phyloP scores from a whole-genome alignment of 495 filamentous ascomycete species.

The Venustampulla echinocandica region DNA sequence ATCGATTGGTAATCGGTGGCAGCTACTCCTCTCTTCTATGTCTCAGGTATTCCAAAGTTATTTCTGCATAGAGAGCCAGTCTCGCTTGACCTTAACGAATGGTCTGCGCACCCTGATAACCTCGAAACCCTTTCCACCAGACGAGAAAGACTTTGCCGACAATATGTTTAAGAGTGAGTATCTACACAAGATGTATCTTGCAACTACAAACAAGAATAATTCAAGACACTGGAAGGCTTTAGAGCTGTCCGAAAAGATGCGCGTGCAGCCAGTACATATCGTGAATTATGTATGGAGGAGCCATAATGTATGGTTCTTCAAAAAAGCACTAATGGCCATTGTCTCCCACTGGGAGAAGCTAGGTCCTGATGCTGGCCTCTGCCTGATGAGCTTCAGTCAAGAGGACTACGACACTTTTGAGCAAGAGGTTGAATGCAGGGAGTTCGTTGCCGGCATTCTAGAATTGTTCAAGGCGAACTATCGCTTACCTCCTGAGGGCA shows the following conservation, averaged over 20 bases:
- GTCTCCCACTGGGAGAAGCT: slow-evolving; percentile 24
- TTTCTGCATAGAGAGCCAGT: slow-evolving; percentile 20
- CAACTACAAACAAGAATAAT: slow-evolving; percentile 22
- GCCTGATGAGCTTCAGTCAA: slow-evolving; percentile 27
- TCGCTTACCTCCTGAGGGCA: slow-evolving; percentile 9
- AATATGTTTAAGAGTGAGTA: slow-evolving; percentile 23
- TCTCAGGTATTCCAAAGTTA: not conserved
- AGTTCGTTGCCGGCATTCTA: slow-evolving; percentile 5
- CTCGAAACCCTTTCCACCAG: slow-evolving; percentile 19
- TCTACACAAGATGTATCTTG: slow-evolving; percentile 28
- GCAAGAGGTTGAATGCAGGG: slow-evolving; percentile 20
- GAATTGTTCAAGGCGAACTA: slow-evolving; percentile 7
- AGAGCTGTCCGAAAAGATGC: slow-evolving; percentile 10
- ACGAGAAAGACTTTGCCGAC: slow-evolving; percentile 24
- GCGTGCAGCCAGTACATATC: slow-evolving; percentile 7
- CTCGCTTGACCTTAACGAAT: slow-evolving; percentile 21
- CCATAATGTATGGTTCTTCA: slow-evolving; percentile 29
- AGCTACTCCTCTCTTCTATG: slow-evolving; percentile 2
- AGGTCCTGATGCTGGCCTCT: slow-evolving; percentile 17
- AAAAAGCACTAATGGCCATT: slow-evolving; percentile 26
- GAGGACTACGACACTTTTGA: slow-evolving; percentile 24
- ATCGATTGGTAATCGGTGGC: slow-evolving; percentile 1
- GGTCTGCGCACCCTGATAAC: slow-evolving; percentile 24
- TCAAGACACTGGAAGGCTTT: slow-evolving; percentile 28
- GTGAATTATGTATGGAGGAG: slow-evolving; percentile 17